Percentiles rank a stretch among this genome's conserved stretches.
These are phyloP conservation scores for Tetrapisispora namnaoensis DNA, from an alignment of 805 yeast species.

Conservation along the genomic window DNA sequence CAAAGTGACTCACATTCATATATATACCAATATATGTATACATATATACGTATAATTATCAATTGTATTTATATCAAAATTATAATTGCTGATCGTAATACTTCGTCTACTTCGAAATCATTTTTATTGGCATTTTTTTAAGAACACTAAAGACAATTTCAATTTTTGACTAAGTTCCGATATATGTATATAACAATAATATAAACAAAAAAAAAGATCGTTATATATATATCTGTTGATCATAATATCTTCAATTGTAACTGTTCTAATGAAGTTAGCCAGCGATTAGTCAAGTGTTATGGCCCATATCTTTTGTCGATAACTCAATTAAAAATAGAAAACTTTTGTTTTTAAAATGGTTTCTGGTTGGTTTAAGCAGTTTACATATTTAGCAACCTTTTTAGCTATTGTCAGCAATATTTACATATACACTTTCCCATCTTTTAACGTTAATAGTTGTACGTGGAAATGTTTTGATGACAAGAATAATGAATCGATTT, in stretches of 20 bases:
- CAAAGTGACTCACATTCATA: neutral
- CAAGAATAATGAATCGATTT: neutral
- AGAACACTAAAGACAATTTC: no score
- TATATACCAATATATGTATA: neutral
- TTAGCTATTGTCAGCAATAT: conserved; percentile 42
- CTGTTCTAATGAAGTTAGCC: no score
- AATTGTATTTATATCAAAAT: neutral
- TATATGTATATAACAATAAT: no score
- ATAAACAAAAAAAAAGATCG: no score
- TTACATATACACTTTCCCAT: conserved; percentile 71
- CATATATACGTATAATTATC: neutral
- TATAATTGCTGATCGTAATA: neutral
- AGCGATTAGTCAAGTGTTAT: no score
- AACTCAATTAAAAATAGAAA: no score
- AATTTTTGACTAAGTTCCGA: no score
- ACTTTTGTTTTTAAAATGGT: neutral
- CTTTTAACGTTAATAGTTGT: conserved; percentile 43
- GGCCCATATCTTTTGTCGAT: no score
- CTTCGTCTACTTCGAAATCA: neutral
- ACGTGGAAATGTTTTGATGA: conserved; percentile 40
- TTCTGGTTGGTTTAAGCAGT: neutral
- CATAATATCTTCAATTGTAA: no score
- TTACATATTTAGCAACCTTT: conserved; percentile 9
- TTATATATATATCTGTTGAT: no score
- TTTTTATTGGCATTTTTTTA: neutral